A percentile compares a stretch with the other conserved stretches of the same genome.
phyloP scores from a whole-genome alignment of 495 filamentous ascomycete species.

The Apodospora peruviana region DNA sequence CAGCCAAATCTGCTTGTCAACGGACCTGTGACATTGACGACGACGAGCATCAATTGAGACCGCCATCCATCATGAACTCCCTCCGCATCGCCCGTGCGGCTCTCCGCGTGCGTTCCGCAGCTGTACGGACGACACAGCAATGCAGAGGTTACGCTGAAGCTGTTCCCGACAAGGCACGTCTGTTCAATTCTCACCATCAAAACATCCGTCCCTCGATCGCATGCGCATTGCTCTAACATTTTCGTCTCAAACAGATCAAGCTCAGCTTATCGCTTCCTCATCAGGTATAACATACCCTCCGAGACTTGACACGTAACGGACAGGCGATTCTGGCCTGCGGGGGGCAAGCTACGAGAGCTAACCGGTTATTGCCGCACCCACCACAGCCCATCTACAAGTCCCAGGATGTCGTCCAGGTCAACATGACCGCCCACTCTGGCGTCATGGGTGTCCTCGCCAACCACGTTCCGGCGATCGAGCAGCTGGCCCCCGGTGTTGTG shows the following conservation, averaged over 20 bases:
- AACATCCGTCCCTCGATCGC: not conserved
- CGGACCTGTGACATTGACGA: slow-evolving; percentile 27
- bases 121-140: slow-evolving; percentile 63
- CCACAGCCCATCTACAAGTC: slow-evolving; percentile 48
- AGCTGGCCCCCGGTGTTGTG: slow-evolving; percentile 92
- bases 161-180: slow-evolving; percentile 65
- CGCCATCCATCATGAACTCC: slow-evolving; percentile 72
- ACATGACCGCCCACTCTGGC: slow-evolving; percentile 94
- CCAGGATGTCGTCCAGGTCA: slow-evolving; percentile 87
- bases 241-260: slow-evolving; percentile 67
- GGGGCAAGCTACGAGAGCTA: slow-evolving; percentile 8
- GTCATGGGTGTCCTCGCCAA: slow-evolving; percentile 99
- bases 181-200: slow-evolving; percentile 2
- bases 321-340: not conserved
- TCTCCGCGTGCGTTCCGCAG: slow-evolving; percentile 68
- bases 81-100: slow-evolving; percentile 84
- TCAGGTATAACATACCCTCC: slow-evolving; percentile 76
- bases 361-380: slow-evolving; percentile 39
- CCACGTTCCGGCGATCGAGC: slow-evolving; percentile 98
- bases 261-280: slow-evolving; percentile 95
- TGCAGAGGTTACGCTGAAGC: slow-evolving; percentile 92
- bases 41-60: slow-evolving; percentile 43
- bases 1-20: slow-evolving; percentile 35
- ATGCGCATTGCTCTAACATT: slow-evolving; percentile 13
- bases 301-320: too few species aligned